phyloP scores from a whole-genome alignment of 768 basidiomycete species.

The Kwoniella sp. region DNA sequence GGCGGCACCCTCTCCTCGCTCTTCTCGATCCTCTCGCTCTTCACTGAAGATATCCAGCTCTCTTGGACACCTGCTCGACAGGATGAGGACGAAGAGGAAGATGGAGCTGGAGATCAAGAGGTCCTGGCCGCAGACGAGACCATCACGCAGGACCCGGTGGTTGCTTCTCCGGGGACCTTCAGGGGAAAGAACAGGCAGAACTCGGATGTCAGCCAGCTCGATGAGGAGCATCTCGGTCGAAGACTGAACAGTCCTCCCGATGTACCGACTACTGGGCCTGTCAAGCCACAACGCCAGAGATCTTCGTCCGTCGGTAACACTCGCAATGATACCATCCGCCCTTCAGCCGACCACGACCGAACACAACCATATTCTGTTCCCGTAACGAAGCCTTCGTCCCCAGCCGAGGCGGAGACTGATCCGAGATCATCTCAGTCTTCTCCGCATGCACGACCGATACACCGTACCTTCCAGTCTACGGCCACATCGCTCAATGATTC shows the following conservation, averaged over 20 bases:
- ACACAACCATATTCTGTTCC: neutral
- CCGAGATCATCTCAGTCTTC: constrained; percentile 18
- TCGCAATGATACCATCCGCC: neutral
- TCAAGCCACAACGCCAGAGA: neutral
- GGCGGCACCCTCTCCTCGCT: constrained; percentile 94
- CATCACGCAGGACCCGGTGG: constrained; percentile 1
- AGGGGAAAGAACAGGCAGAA: constrained; percentile 34
- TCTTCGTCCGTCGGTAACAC: constrained; percentile 11
- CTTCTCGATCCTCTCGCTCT: constrained; percentile 93
- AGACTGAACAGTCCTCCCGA: constrained; percentile 22
- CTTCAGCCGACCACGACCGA: constrained; percentile 16
- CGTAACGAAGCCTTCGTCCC: neutral
- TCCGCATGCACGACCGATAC: constrained; percentile 7
- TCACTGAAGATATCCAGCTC: constrained; percentile 74
- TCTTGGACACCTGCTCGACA: constrained; percentile 73
- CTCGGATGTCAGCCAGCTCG: constrained; percentile 54
- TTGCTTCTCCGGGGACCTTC: neutral
- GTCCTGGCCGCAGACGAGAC: constrained; percentile 8
- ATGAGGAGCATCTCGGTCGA: constrained; percentile 27
- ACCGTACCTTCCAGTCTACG: constrained; percentile 2
- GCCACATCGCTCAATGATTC: constrained; percentile 16
- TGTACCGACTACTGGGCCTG: neutral
- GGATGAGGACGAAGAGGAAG: constrained; percentile 23
- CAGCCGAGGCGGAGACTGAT: neutral
- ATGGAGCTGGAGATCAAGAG: constrained; percentile 6